Conservation (phyloP, 2,329 filamentous ascomycete species). For the Aureobasidium sp. region DNA sequence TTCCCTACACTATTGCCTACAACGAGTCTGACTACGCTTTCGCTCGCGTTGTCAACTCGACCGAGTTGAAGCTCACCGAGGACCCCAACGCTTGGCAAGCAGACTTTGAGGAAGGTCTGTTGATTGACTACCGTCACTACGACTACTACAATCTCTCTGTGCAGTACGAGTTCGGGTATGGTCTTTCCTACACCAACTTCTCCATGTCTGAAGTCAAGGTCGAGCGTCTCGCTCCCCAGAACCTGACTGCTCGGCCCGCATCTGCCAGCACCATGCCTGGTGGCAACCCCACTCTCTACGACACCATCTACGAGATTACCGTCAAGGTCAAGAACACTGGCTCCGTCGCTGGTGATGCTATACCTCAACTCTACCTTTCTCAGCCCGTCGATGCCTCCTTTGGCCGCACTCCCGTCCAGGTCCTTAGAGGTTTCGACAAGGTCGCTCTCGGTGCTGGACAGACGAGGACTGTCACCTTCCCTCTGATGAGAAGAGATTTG, state of each 20-base stretch:
- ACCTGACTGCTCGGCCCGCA: not conserved
- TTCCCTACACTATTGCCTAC: conserved; percentile 82
- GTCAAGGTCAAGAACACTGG: conserved; percentile 66
- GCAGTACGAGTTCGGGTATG: conserved; percentile 41
- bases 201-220: conserved; percentile 31
- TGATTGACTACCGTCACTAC: conserved; percentile 50
- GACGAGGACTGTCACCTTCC: conserved; percentile 44
- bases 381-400: conserved; percentile 28
- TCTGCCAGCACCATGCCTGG: conserved; percentile 36
- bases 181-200: conserved; percentile 39
- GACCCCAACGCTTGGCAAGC: conserved; percentile 38
- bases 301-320: conserved; percentile 58
- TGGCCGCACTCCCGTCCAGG: conserved; percentile 35
- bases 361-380: conserved; percentile 50
- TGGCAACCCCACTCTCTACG: conserved; percentile 57
- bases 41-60: conserved; percentile 29
- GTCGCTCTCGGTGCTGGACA: conserved; percentile 44
- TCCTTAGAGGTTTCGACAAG: conserved; percentile 59
- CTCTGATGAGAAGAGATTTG: conserved; percentile 53
- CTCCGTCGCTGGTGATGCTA: conserved; percentile 53
- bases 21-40: conserved; percentile 59
- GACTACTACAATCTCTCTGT: conserved; percentile 35
- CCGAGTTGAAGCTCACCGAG: conserved; percentile 25
- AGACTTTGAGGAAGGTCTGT: conserved; percentile 46
- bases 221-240: conserved; percentile 46